phyloP scores from a whole-genome alignment of 1,139 yeast genomes.

The Geotrichum aggregatum region DNA sequence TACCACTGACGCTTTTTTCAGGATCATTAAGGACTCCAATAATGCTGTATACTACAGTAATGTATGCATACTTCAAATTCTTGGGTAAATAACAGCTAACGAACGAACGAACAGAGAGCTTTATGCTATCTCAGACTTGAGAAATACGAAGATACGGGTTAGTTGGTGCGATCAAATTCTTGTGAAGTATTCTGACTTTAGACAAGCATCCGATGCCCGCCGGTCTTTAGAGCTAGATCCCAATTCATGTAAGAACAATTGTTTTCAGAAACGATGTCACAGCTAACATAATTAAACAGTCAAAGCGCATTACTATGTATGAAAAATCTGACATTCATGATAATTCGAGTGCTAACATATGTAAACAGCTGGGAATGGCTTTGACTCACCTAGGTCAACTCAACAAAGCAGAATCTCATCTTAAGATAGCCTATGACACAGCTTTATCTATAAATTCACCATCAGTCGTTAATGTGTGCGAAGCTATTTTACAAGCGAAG shows the following conservation, averaged over 20 bases:
- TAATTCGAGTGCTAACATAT: no score
- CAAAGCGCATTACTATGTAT: slow-evolving; percentile 35
- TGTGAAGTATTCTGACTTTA: background rate
- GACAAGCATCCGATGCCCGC: slow-evolving; percentile 35
- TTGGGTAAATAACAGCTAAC: background rate
- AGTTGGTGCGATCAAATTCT: slow-evolving; percentile 15
- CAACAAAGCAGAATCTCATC: slow-evolving; percentile 35
- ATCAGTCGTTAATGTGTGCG: slow-evolving; percentile 33
- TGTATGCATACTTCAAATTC: slow-evolving; percentile 21
- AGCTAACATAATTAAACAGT: slow-evolving; percentile 23
- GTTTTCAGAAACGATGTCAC: background rate
- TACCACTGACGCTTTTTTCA: background rate
- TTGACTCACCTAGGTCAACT: slow-evolving; percentile 31
- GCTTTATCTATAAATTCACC: slow-evolving; percentile 33
- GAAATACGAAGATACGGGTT: slow-evolving; percentile 29
- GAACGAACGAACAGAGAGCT: slow-evolving; percentile 29
- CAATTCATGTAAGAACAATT: slow-evolving; percentile 23
- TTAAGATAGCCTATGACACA: slow-evolving; percentile 37
- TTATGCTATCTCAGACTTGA: slow-evolving; percentile 30
- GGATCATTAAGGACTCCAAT: slow-evolving; percentile 32
- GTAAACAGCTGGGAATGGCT: slow-evolving; percentile 31
- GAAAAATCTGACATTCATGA: slow-evolving; percentile 4
- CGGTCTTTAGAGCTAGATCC: slow-evolving; percentile 37
- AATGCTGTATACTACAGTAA: slow-evolving; percentile 35
- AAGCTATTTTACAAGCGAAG: slow-evolving; percentile 31